phyloP scores from a whole-genome alignment of 352 stramenopile genomes.

The Globisporangium yorkense region DNA sequence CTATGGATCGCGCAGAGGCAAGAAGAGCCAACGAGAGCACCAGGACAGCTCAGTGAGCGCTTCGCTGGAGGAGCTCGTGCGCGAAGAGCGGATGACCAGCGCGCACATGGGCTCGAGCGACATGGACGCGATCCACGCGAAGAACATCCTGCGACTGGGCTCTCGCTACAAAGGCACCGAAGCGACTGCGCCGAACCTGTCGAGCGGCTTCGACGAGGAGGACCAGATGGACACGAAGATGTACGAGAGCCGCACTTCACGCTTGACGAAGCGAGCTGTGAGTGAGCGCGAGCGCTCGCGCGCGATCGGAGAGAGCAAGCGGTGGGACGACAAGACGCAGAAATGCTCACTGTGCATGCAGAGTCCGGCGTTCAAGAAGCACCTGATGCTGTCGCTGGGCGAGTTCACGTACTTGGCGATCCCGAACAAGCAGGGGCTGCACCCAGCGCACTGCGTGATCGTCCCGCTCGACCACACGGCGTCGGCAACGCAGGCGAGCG shows the following conservation, averaged over 20 bases:
- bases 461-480: constrained; percentile 65
- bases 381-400: constrained; percentile 73
- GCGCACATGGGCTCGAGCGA: constrained; percentile 37
- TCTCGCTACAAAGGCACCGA: constrained; percentile 69
- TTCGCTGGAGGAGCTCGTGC: constrained; percentile 73
- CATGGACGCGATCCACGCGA: constrained; percentile 64
- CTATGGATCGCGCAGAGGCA: constrained; percentile 51
- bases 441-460: constrained; percentile 67
- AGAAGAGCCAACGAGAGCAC: constrained; percentile 36
- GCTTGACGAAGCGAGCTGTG: constrained; percentile 55
- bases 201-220: constrained; percentile 80
- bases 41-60: constrained; percentile 12
- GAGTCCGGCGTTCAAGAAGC: constrained; percentile 72
- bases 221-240: constrained; percentile 69
- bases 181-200: constrained; percentile 49
- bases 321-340: constrained; percentile 58
- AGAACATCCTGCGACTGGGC: constrained; percentile 72
- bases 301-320: constrained; percentile 53
- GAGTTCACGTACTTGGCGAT: constrained; percentile 71
- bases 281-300: constrained; percentile 43
- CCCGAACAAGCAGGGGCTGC: constrained; percentile 46
- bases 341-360: constrained; percentile 68
- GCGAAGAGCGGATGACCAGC: constrained; percentile 61
- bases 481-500: constrained; percentile 49
- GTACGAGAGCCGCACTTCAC: constrained; percentile 34